Percentiles rank a stretch among this genome's conserved stretches.
phyloP scores from a whole-genome alignment of 306 rosid species.

The Trichosanthes cucumerina region DNA sequence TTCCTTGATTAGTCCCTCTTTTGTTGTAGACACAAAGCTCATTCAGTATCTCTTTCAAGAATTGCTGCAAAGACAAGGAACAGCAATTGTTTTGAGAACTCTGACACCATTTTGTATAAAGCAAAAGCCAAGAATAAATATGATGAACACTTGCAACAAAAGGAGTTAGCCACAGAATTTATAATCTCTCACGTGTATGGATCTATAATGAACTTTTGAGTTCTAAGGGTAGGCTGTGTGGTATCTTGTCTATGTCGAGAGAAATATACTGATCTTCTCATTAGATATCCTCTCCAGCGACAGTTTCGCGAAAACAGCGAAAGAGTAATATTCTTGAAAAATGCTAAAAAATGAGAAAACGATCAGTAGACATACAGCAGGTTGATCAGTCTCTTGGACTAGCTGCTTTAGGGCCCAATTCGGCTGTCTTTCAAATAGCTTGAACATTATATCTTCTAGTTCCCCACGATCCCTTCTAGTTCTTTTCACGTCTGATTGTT shows the following conservation, averaged over 20 bases:
- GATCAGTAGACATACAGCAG: conserved; percentile 48
- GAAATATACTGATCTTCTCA: neutral
- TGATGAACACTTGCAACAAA: neutral
- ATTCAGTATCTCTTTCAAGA: conserved; percentile 91
- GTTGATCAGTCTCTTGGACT: conserved; percentile 96
- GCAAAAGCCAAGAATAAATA: conserved; percentile 2
- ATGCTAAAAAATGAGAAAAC: neutral
- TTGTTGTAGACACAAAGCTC: conserved; percentile 93
- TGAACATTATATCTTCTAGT: conserved; percentile 94
- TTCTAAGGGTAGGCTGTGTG: neutral
- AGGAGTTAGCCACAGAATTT: neutral
- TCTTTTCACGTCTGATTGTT: conserved; percentile 85
- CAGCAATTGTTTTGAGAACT: neutral
- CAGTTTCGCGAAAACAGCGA: neutral
- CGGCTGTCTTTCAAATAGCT: conserved; percentile 92
- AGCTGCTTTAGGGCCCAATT: conserved; percentile 99
- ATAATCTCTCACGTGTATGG: neutral
- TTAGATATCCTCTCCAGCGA: neutral
- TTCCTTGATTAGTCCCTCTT: conserved; percentile 98
- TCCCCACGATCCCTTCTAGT: conserved; percentile 98
- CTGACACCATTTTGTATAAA: neutral
- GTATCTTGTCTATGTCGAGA: neutral
- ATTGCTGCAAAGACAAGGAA: conserved; percentile 61
- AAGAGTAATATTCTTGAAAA: neutral
- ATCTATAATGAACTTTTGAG: neutral